Percentiles rank a stretch among this genome's conserved stretches.
These are phyloP conservation scores for Flammula alnicola DNA, from an alignment of 1,284 basidiomycete species.

Conservation along the genomic window DNA sequence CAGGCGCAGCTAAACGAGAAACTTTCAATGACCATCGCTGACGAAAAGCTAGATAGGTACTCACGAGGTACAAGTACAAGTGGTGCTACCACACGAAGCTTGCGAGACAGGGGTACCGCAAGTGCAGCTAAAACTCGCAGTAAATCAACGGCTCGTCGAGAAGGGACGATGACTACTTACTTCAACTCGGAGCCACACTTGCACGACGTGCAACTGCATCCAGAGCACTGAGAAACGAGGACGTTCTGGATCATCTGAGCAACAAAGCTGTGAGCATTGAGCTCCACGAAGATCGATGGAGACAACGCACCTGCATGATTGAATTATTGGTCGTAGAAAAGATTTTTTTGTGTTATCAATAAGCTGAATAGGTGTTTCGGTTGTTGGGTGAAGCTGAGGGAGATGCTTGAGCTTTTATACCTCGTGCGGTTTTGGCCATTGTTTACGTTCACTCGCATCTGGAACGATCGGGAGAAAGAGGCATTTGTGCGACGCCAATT, in stretches of 20 bases:
- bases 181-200: constrained; percentile 19
- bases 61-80: constrained; percentile 19
- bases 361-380: not conserved
- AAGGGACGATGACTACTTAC: not conserved
- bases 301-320: constrained; percentile 13
- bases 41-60: not conserved
- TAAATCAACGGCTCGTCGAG: not conserved
- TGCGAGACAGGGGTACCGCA: constrained; percentile 19
- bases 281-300: too few relatives aligned
- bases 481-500: constrained; percentile 19
- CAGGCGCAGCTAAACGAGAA: constrained; percentile 14
- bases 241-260: constrained; percentile 10
- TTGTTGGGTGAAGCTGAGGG: not conserved
- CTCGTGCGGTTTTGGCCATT: constrained; percentile 8
- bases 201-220: constrained; percentile 18
- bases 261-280: not conserved
- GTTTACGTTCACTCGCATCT: constrained; percentile 12
- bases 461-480: too few relatives aligned
- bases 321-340: not conserved
- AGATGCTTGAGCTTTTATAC: constrained; percentile 9
- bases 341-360: not conserved
- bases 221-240: constrained; percentile 12
- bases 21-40: too few relatives aligned
- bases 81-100: constrained; percentile 14
- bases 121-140: constrained; percentile 14